Evolutionary conservation across 140 eudicot genomes (phyloP).

Genomic region (Cichorium intybus): DNA sequence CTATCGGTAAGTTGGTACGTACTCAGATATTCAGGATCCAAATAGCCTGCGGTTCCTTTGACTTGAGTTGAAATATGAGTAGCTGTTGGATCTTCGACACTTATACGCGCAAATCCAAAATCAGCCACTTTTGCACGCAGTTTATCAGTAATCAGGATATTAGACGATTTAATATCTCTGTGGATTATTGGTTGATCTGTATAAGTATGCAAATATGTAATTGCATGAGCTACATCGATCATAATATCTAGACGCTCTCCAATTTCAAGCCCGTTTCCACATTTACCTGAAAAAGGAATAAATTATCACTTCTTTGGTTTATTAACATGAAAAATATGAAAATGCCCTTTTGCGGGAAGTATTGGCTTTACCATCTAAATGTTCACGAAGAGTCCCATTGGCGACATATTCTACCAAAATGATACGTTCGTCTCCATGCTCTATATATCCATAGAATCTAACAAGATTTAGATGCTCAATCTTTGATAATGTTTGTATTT

Average conservation of each 20-base stretch:
- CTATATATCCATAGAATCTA: conserved; percentile 60
- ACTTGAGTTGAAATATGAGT: conserved; percentile 91
- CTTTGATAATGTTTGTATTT: conserved; percentile 60
- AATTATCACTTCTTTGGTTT: neutral
- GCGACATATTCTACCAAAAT: conserved; percentile 64
- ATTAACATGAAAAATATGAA: neutral
- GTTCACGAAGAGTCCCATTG: conserved; percentile 85
- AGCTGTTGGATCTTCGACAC: conserved; percentile 52
- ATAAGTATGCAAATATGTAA: conserved; percentile 75
- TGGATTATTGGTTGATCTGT: conserved; percentile 84
- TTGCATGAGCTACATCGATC: conserved; percentile 84
- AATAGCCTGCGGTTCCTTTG: conserved; percentile 86
- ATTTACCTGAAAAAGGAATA: conserved; percentile 41
- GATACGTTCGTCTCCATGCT: conserved; percentile 61
- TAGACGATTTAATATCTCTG: conserved; percentile 86
- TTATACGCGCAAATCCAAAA: conserved; percentile 80
- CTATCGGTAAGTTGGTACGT: conserved; percentile 83
- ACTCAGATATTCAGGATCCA: conserved; percentile 82
- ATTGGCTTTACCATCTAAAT: conserved; percentile 66
- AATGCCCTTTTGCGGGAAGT: conserved; percentile 2
- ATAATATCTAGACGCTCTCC: conserved; percentile 76
- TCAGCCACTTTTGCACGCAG: conserved; percentile 90
- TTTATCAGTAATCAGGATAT: conserved; percentile 72
- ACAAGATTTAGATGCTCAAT: conserved; percentile 87
- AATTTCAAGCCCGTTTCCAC: conserved; percentile 61